Percentiles rank a stretch among this genome's conserved stretches.
Evolutionary conservation across 192 early-diverging fungal species (phyloP).

Genomic region (Geranomyces variabilis): DNA sequence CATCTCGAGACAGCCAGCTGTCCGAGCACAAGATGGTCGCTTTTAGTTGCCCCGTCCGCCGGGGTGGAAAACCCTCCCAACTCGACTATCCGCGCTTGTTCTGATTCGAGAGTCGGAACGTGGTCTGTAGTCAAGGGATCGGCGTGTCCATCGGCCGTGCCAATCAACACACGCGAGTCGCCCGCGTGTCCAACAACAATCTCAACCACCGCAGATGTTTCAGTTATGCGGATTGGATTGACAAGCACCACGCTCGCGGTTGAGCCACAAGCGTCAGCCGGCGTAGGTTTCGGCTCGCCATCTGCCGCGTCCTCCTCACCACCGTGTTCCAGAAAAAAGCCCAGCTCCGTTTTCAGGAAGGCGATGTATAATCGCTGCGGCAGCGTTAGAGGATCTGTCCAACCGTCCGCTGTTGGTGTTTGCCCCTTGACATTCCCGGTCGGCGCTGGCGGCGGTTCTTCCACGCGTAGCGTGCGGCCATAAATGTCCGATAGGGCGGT

Average conservation of each 20-base stretch:
- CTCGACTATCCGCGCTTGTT: slow-evolving; percentile 3
- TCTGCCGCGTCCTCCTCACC: neutral
- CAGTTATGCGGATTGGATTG: neutral
- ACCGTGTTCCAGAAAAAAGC: slow-evolving; percentile 1
- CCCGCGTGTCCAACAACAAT: neutral
- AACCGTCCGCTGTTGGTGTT: neutral
- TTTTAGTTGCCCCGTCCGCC: neutral
- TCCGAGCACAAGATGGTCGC: slow-evolving; percentile 19
- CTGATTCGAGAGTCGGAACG: neutral
- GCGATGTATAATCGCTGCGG: slow-evolving; percentile 18
- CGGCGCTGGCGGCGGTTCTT: neutral
- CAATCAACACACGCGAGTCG: slow-evolving; percentile 10
- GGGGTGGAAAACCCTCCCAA: slow-evolving; percentile 26
- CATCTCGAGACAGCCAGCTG: slow-evolving; percentile 22
- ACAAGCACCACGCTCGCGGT: slow-evolving; percentile 11
- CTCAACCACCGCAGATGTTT: neutral
- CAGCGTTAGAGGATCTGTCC: slow-evolving; percentile 21
- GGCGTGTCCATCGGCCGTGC: slow-evolving; percentile 9
- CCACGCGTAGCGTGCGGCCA: slow-evolving; percentile 3
- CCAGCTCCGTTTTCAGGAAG: slow-evolving; percentile 24
- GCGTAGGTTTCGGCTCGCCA: too few species aligned
- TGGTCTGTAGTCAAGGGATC: slow-evolving; percentile 15
- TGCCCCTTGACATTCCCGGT: neutral
- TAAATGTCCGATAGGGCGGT: neutral
- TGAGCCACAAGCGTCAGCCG: slow-evolving; percentile 14